Percentiles rank a stretch among this genome's conserved stretches.
Conservation (phyloP, 148 eudicot species). For the Bassia scoparia region DNA sequence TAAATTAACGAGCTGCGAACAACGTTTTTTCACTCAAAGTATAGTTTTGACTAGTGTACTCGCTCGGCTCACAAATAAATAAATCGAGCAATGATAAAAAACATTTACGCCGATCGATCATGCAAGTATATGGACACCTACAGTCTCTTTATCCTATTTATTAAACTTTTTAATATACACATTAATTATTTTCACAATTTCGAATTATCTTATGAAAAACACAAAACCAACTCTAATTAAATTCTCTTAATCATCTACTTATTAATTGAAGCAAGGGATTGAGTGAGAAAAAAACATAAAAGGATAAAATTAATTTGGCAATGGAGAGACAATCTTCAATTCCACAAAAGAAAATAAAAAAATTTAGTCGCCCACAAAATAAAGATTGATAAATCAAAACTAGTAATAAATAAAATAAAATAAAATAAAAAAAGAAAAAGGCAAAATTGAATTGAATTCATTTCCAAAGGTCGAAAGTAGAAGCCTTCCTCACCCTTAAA, state of each 20-base stretch:
- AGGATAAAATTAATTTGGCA: conserved; percentile 4
- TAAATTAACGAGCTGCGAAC: too few relatives aligned
- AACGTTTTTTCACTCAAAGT: too few relatives aligned
- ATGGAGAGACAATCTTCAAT: conserved; percentile 30
- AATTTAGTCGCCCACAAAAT: conserved; percentile 26
- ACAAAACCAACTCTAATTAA: too few relatives aligned
- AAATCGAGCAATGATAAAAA: too few relatives aligned
- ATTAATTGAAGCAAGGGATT: neutral
- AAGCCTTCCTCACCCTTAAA: conserved; percentile 5
- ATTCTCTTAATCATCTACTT: neutral
- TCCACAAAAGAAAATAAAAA: conserved; percentile 28
- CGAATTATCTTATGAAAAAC: too few relatives aligned
- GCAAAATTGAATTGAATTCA: neutral
- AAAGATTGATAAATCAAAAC: neutral
- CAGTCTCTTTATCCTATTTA: too few relatives aligned
- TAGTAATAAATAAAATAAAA: neutral
- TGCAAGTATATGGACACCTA: too few relatives aligned
- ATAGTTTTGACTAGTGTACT: too few relatives aligned
- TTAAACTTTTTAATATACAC: too few relatives aligned
- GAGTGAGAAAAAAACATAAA: neutral
- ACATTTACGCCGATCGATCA: too few relatives aligned
- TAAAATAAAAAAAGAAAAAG: neutral
- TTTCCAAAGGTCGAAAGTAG: neutral
- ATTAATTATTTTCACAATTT: too few relatives aligned
- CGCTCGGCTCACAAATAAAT: too few relatives aligned